These are phyloP conservation scores for Biscutella laevigata DNA, from an alignment of 441 rosid genomes.

Conservation along the genomic window DNA sequence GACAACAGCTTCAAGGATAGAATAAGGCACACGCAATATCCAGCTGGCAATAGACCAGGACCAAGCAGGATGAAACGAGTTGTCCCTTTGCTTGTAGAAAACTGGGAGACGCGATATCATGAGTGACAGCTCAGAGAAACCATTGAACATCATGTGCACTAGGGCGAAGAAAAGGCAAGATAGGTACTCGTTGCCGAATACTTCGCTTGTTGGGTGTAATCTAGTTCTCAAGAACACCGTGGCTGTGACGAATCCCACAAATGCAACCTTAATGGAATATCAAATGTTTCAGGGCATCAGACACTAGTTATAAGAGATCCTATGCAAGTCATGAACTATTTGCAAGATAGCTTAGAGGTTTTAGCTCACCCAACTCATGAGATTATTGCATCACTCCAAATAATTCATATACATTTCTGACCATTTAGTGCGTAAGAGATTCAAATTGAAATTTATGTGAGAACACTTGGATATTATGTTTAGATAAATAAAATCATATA, in stretches of 20 bases:
- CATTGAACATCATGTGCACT: conserved; percentile 89
- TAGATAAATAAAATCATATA: too few relatives aligned
- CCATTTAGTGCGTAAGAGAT: too few relatives aligned
- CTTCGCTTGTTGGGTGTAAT: conserved; percentile 69
- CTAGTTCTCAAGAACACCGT: conserved; percentile 70
- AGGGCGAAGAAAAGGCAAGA: conserved; percentile 78
- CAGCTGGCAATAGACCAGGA: conserved; percentile 75
- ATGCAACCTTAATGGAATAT: conserved; percentile 47
- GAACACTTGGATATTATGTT: too few relatives aligned
- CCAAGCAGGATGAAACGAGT: conserved; percentile 91
- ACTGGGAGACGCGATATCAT: conserved; percentile 83
- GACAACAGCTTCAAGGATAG: conserved; percentile 67
- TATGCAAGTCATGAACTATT: neutral
- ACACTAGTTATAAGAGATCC: neutral
- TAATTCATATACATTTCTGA: neutral
- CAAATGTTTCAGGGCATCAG: conserved; percentile 11
- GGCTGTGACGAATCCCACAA: conserved; percentile 77
- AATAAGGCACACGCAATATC: conserved; percentile 78
- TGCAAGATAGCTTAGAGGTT: neutral
- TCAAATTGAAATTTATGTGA: too few relatives aligned
- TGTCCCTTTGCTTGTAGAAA: conserved; percentile 85
- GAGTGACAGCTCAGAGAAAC: conserved; percentile 72
- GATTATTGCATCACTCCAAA: neutral
- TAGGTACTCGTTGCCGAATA: conserved; percentile 59
- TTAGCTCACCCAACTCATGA: too few relatives aligned